Conservation (phyloP, 345 rosid genomes). For the Eucalyptus cloeziana region DNA sequence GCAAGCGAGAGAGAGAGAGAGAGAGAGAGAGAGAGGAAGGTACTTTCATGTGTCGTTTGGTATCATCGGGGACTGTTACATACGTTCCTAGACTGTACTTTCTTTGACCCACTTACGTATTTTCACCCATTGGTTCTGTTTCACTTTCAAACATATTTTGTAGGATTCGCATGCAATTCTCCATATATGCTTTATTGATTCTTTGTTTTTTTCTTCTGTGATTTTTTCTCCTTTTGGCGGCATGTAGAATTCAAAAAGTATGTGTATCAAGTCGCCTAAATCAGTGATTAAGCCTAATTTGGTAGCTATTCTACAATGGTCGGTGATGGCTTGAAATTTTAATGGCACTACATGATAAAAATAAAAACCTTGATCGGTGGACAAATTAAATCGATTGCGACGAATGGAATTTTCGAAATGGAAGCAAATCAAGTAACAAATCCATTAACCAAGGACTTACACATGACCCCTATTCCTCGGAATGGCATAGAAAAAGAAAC, state of each 20-base stretch:
- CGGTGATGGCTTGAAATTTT: neutral
- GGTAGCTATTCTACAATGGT: neutral
- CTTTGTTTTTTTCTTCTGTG: neutral
- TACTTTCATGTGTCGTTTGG: neutral
- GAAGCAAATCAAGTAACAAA: neutral
- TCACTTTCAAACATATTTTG: neutral
- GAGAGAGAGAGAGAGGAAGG: neutral
- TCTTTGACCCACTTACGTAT: neutral
- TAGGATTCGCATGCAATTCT: neutral
- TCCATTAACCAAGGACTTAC: neutral
- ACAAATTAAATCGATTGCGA: fast-evolving
- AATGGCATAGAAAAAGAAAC: neutral
- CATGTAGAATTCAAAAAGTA: neutral
- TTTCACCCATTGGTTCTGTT: neutral
- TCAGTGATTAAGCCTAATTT: neutral
- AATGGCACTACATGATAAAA: neutral
- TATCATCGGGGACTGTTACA: neutral
- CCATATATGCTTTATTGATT: neutral
- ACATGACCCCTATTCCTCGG: neutral
- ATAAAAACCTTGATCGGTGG: neutral
- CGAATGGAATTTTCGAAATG: neutral
- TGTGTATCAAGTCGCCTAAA: neutral
- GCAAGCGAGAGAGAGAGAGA: neutral
- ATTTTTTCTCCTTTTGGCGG: neutral
- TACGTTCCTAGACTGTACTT: neutral